Base-by-base conservation (phyloP, 495 filamentous ascomycete species). In the Ramalina peruviana region DNA sequence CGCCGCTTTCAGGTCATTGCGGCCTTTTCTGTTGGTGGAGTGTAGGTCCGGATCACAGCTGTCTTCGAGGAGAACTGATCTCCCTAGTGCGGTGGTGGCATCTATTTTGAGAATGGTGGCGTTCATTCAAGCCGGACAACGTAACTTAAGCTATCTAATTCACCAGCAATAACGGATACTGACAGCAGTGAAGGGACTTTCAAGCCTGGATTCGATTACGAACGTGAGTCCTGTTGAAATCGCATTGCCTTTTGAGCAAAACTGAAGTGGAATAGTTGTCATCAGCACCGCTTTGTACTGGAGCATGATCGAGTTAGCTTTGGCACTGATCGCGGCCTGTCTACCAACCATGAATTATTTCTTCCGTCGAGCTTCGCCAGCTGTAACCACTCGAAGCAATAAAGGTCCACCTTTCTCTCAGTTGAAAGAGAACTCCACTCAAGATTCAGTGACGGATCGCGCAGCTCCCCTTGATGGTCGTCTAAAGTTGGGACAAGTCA, bases 281-380 rank as follows among this genome's bases (percentile, higher is more conserved):
- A 13, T 49, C 20, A 49, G 27, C 15, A 13, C 19, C 7, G 1
- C 36, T 25, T 17, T 53, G 6, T 53, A 50, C n/a, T 53, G 51
- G 51, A 21, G 44, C 33, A 42, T 53, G 51, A 27, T 53, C 3
- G 46, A 53, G 45, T 33, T 36, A 3, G 51, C 45, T 4, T 20
- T 50, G 3, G 51, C 16, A 1, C 11, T 49, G 20, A 27, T 53
- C 3, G 51, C 46, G 2, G 51, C 40, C n/a, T 53, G 51, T 12
- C 38, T 53, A n/a, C 51, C 51, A 16, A 53, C 46, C 15, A 30
- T 49, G 12, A 27, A 12, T 17, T 7, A n/a, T 4, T 17, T 53
- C 11, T 43, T 53, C 38, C 19, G 46, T 13, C 36, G 40, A 25
- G 1, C 16, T 1, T 41, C 46, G 5, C 30, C 30, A 12, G 30